Evolutionary conservation across 2,329 filamentous ascomycete species (phyloP).

Genomic region (Colletotrichum gloeosporioides): DNA sequence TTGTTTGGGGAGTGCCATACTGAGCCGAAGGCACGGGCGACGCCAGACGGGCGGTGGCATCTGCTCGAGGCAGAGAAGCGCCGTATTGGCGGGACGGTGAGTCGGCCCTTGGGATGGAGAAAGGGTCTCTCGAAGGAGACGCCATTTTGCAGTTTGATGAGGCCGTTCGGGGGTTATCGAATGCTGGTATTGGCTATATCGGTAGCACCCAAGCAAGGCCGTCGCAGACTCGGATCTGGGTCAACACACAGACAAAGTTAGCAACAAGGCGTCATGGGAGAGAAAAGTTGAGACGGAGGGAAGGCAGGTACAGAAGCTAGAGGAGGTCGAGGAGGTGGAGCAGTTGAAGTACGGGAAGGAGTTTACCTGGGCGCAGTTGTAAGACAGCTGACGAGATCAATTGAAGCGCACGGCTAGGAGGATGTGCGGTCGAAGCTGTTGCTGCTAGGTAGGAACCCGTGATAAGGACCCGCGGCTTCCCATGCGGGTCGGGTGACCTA

Average conservation of each 20-base stretch:
- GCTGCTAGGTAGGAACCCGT: slow-evolving; percentile 19
- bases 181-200: neutral
- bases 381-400: slow-evolving; percentile 23
- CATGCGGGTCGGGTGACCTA: slow-evolving; percentile 22
- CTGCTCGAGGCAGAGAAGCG: slow-evolving; percentile 54
- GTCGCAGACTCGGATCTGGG: slow-evolving; percentile 16
- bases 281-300: neutral
- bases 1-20: slow-evolving; percentile 44
- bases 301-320: neutral
- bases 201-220: slow-evolving; percentile 7
- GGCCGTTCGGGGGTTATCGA: neutral
- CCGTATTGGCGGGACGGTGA: slow-evolving; percentile 47
- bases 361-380: slow-evolving; percentile 14
- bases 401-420: slow-evolving; percentile 14
- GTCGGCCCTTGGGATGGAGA: slow-evolving; percentile 34
- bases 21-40: slow-evolving; percentile 56
- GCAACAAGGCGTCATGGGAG: slow-evolving; percentile 5
- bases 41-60: slow-evolving; percentile 66
- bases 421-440: slow-evolving; percentile 20
- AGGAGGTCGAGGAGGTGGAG: neutral
- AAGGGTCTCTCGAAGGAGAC: slow-evolving; percentile 41
- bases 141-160: slow-evolving; percentile 33
- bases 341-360: neutral
- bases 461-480: slow-evolving; percentile 19
- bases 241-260: slow-evolving; percentile 19